Evolutionary conservation across 1,139 yeast species (phyloP).

Genomic region (Yamadazyma dendronema): DNA sequence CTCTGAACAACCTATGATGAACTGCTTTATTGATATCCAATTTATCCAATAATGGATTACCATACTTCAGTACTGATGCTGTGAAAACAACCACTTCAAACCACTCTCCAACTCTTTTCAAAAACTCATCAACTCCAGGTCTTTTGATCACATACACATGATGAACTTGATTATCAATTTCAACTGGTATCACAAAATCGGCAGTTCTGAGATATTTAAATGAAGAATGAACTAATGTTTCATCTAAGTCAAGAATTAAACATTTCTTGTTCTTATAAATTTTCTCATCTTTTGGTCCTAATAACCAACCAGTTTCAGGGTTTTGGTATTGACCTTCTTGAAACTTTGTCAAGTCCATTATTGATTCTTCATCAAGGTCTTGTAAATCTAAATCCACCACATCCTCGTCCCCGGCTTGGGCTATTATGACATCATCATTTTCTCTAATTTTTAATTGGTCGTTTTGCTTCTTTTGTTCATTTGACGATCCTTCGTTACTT

Average conservation of each 20-base stretch:
- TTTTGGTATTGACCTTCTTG: slow-evolving; percentile 69
- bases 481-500: slow-evolving; percentile 11
- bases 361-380: slow-evolving; percentile 16
- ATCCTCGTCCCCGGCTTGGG: slow-evolving; percentile 21
- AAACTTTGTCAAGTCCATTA: slow-evolving; percentile 38
- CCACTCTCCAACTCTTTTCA: slow-evolving; percentile 76
- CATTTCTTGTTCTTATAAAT: slow-evolving; percentile 64
- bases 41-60: slow-evolving; percentile 90
- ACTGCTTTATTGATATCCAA: slow-evolving; percentile 70
- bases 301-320: slow-evolving; percentile 59
- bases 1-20: slow-evolving; percentile 92
- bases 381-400: slow-evolving; percentile 17
- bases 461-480: slow-evolving; percentile 7
- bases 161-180: slow-evolving; percentile 84
- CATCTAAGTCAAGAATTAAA: slow-evolving; percentile 88
- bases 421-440: slow-evolving; percentile 17
- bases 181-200: slow-evolving; percentile 87
- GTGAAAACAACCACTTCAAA: slow-evolving; percentile 96
- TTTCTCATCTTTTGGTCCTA: slow-evolving; percentile 42
- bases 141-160: slow-evolving; percentile 95
- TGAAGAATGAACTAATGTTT: slow-evolving; percentile 93
- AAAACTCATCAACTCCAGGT: slow-evolving; percentile 96
- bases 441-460: slow-evolving; percentile 7
- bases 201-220: slow-evolving; percentile 90
- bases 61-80: slow-evolving; percentile 92